Base-by-base conservation (phyloP, 2,329 filamentous ascomycete genomes). In the Cordyceps cicadae region DNA sequence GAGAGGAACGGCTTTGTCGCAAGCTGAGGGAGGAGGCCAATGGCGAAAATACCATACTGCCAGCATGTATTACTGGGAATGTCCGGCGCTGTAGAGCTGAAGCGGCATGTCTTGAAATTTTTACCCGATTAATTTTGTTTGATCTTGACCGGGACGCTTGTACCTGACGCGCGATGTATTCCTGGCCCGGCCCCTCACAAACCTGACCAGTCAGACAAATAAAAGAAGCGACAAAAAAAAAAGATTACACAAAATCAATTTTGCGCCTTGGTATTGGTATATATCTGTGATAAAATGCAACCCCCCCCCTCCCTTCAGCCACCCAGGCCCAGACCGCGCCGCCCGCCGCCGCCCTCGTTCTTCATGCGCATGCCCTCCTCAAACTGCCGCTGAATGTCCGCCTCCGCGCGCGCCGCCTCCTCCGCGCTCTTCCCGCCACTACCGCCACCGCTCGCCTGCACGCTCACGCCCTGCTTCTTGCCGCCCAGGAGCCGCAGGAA, bases 341-440 rank as follows among this genome's bases (percentile, higher is more conserved):
- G 76, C 67, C 79, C 77, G 41, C 76, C 75, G 29, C 76, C 76
- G 21, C 72, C 74, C 50, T 82, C 81, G 34, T 78, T 75, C 72
- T 85, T 85, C 73, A 79, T 78, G 66, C 76, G 77, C 70, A 85
- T 82, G 32, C 83, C 82, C 11, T 72, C 72, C 63, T 83, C 77
- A 63, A 81, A 86, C 66, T 86, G 83, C 62, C 76, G 76, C 70
- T 83, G 80, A 24, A 86, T 76, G 50, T 84, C 81, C 32, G 75
- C 74, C 64, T 82, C 77, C 34, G 79, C 76, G 64, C 75, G 74
- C 61, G 66, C 72, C 43, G 69, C 75, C 63, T 71, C 68, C 8
- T 70, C 66, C 26, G 46, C 48, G 49, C 57, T 14, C 66, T 72
- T 67, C 66, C 54, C 26, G 19, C 54, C 26, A 19, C 21, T 29